Evolutionary conservation across 2,329 filamentous ascomycete genomes (phyloP), one percentile per base, ranked within the genome.

Genomic region (Cadophora sp.): DNA sequence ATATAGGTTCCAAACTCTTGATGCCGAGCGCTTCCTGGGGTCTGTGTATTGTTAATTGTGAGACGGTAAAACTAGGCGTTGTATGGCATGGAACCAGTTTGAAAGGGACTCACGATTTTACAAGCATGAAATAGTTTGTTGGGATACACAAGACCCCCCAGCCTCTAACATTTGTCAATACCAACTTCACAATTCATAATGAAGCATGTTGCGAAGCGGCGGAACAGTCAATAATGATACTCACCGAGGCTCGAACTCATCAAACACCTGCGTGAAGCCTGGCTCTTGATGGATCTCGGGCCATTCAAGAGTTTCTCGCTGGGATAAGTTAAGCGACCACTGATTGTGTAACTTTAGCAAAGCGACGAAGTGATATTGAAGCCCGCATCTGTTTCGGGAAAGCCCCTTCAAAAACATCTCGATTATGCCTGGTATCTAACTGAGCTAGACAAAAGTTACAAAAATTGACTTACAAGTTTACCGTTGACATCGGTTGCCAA

Each of bases 71-170:
- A 43, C 3, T 40, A 16, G 19, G 16, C 12, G 14, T 43, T 19
- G 40, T 43, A 43, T 6, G 40, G 40, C 40, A 19, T 43, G 14
- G 6, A 51, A 12, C 27, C 43, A 46, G 48, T 7, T 65, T 66
- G n/a, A 68, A 58, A 51, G 67, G 59, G 31, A 70, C 70, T 66
- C 69, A 62, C 64, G 66, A 58, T 59, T 40, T 64, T 6, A 56
- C 68, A 14, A 61, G 29, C 62, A 69, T 73, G 53, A 76, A 76
- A 48, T 65, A 68, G 9, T 51, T 34, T n/a, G 68, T 37, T 22
- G 72, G 74, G 31, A 77, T 63, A 31, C 71, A 66, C 12, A 76
- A 26, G 19, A 76, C 69, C 3, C 75, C 75, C 76, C 76, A 77
- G 11, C 74, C 74, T 71, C 71, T 75, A 26, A 37, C 16, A 14